phyloP scores from a whole-genome alignment of 306 rosid species.

The Vigna hirtella region DNA sequence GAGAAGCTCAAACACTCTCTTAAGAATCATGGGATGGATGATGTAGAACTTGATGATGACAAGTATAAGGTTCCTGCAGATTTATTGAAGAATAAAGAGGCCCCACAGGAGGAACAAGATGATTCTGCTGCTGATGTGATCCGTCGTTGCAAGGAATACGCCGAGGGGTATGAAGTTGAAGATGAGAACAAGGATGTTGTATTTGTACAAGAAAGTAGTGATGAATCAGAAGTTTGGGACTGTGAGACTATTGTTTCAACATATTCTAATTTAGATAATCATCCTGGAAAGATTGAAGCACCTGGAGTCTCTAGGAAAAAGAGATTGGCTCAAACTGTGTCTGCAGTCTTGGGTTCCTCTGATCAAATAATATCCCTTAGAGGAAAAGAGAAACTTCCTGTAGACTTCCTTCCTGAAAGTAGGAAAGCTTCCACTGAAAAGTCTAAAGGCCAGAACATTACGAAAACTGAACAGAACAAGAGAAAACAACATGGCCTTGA shows the following conservation, averaged over 20 bases:
- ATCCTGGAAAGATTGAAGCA: constrained; percentile 79
- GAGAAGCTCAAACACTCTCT: constrained; percentile 70
- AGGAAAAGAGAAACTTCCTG: constrained; percentile 85
- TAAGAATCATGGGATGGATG: constrained; percentile 51
- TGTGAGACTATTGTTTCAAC: constrained; percentile 92
- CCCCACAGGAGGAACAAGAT: constrained; percentile 51
- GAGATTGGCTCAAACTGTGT: constrained; percentile 74
- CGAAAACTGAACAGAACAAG: constrained; percentile 61
- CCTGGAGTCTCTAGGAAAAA: constrained; percentile 70
- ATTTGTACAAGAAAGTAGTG: constrained; percentile 75
- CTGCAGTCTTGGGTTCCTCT: constrained; percentile 59
- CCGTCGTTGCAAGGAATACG: constrained; percentile 80
- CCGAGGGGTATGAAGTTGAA: constrained; percentile 74
- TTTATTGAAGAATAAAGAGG: constrained; percentile 53
- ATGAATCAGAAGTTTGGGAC: constrained; percentile 91
- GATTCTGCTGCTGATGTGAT: constrained; percentile 69
- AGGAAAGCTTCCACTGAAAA: constrained; percentile 61
- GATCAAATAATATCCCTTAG: constrained; percentile 65
- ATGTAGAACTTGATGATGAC: constrained; percentile 54
- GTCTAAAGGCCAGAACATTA: constrained; percentile 47
- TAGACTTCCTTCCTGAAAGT: constrained; percentile 72
- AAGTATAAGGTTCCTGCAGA: constrained; percentile 82
- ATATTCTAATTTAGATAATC: constrained; percentile 85
- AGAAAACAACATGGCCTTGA: constrained; percentile 80
- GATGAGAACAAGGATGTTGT: constrained; percentile 57